Evolutionary conservation across 164 flowering plant genomes (phyloP), one percentile per base, ranked within the genome.

Genomic region (Vitis amurensis): DNA sequence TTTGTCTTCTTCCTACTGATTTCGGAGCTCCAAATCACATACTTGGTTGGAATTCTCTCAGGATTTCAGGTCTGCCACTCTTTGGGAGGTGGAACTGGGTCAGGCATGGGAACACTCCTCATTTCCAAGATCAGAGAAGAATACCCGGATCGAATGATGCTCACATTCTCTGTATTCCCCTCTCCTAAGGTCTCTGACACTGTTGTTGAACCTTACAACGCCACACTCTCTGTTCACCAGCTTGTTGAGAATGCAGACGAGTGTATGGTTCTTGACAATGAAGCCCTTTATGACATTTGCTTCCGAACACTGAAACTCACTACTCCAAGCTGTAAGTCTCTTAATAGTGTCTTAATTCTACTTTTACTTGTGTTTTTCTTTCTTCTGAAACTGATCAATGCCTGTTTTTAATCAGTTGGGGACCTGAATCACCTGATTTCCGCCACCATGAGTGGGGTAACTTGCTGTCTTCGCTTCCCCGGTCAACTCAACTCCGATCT

Each of bases 381-480:
- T 9, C 6, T 7, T 50, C 8, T 23, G 27, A 23, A 23, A 23
- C 27, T 23, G 2, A 23, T 23, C 27, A 23, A 23, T 23, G 0
- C 27, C 2, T 23, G 27, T 23, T 10, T 19, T 53, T 64, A 27
- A 16, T 67, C 78, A 83, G 86, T 83, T 78, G 86, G 86, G 47
- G 86, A 83, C 55, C 66, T 83, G 69, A 81, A 83, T 64, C 86
- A 83, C 59, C 66, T 83, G 70, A 83, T 83, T 8, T 83, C 86
- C 50, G 83, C 84, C 56, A 83, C 86, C 63, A 83, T 83, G 86
- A 83, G 86, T 67, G 86, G 86, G 29, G 86, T 83, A 12, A 83
- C 87, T 15, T 83, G 87, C 82, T 83, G 87, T 60, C 83, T 83
- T 30, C 84, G 87, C 6, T 37, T 37, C 7, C 44, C 44, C 7